These are phyloP conservation scores for Mycena alexandri DNA, from an alignment of 768 basidiomycete species.

Conservation along the genomic window DNA sequence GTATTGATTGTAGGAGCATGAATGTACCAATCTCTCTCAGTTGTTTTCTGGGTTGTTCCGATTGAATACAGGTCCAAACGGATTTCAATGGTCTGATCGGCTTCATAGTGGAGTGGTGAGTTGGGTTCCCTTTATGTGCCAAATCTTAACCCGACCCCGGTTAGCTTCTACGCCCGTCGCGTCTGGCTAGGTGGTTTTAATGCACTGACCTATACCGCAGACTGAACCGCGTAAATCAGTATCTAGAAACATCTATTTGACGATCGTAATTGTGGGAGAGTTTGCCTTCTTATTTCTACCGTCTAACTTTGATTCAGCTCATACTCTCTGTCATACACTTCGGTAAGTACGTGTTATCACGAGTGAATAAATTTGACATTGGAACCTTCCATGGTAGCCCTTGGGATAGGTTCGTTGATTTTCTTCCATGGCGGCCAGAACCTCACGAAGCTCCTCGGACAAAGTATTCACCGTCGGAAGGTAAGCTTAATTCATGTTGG, in stretches of 20 bases:
- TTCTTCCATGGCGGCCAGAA: slow-evolving; percentile 35
- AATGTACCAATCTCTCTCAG: slow-evolving; percentile 45
- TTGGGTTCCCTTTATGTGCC: background rate
- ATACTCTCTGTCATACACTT: slow-evolving; percentile 57
- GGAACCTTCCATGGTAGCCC: slow-evolving; percentile 40
- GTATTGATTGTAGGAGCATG: slow-evolving; percentile 52
- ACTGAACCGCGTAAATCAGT: slow-evolving; percentile 47
- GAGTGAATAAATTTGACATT: background rate
- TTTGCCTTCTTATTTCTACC: background rate
- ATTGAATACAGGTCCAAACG: slow-evolving; percentile 58
- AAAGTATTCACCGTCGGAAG: slow-evolving; percentile 62
- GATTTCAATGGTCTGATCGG: slow-evolving; percentile 66
- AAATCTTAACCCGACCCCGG: slow-evolving; percentile 9
- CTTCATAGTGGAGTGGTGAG: slow-evolving; percentile 61
- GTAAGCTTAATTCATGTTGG: slow-evolving; percentile 44
- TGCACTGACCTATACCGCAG: slow-evolving; percentile 1
- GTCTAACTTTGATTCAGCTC: slow-evolving; percentile 44
- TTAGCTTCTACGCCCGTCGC: slow-evolving; percentile 67
- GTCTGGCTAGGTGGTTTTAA: slow-evolving; percentile 58
- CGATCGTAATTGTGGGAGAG: slow-evolving; percentile 55
- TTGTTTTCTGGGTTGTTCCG: slow-evolving; percentile 22
- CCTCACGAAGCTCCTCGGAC: background rate
- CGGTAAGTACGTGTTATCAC: slow-evolving; percentile 45
- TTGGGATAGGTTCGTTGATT: slow-evolving; percentile 54
- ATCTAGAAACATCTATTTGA: slow-evolving; percentile 57